Evolutionary conservation across 2,329 filamentous ascomycete species (phyloP), one percentile per base, ranked within the genome.

Genomic region (Aspergillus luchuensis): DNA sequence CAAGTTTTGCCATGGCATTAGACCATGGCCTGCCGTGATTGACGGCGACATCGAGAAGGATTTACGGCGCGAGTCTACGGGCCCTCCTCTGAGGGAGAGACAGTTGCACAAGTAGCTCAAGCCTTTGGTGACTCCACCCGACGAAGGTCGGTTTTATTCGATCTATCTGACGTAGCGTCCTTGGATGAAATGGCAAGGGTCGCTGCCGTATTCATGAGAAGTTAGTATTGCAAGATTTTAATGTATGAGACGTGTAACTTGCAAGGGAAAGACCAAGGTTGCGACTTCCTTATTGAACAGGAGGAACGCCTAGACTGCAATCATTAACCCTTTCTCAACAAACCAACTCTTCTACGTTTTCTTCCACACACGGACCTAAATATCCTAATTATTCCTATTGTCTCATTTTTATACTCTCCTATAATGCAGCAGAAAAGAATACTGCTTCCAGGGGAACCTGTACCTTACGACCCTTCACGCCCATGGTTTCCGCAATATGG

Each of bases 1-100:
- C 59, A 70, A 66, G 7, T 81, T 80, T 50, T 74, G 74, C 21
- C 70, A 74, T 62, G 78, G 78, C 5, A 61, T 72, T 48, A 69
- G 57, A 15, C 72, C 74, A 7, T 78, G 74, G 72, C 66, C 71
- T 17, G 62, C 69, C 4, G 57, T 71, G 25, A 60, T 62, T 8
- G 55, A 51, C 11, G 61, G 60, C 1, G 56, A 67, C 8, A 60
- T 67, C 23, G 48, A 63, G n/a, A 48, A 6, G 67, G 61, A 1
- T 71, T 72, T 23, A 64, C 63, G 3, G 70, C 71, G 2, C 64
- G 71, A 8, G 53, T 69, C 4, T 73, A 73, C 41, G 71, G 71
- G 1, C 70, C 71, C 5, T 72, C 67, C 50, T 56, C 60, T 2
- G 7, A 62, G 8, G 61, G 60, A 7, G 43, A 41, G 8, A 53